A percentile compares a stretch with the other conserved stretches of the same genome.
Evolutionary conservation across 2,329 filamentous ascomycete species (phyloP).

Genomic region (Cercospora canescens): DNA sequence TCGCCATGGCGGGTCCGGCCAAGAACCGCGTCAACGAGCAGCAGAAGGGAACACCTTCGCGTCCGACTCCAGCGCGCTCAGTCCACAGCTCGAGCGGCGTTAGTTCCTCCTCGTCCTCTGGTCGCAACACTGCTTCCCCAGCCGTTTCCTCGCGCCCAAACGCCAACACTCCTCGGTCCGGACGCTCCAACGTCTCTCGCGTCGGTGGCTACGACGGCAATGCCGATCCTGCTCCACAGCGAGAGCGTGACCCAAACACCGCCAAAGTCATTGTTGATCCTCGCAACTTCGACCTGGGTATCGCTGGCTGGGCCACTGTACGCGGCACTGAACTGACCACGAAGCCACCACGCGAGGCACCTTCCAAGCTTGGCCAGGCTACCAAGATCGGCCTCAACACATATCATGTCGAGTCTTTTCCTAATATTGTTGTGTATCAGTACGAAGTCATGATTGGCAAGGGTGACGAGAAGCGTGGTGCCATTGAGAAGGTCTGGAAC

Average conservation of each 20-base stretch:
- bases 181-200: conserved; percentile 9
- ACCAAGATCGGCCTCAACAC: conserved; percentile 64
- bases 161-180: neutral
- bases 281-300: conserved; percentile 26
- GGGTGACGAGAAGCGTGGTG: conserved; percentile 61
- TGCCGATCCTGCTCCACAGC: conserved; percentile 14
- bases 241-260: conserved; percentile 18
- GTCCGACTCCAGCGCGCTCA: neutral
- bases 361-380: conserved; percentile 42
- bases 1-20: conserved; percentile 19
- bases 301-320: conserved; percentile 31
- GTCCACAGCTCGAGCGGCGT: conserved; percentile 9
- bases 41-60: neutral
- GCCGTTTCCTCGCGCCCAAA: conserved; percentile 2
- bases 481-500: conserved; percentile 77
- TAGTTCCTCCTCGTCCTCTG: conserved; percentile 13
- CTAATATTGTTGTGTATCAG: conserved; percentile 67
- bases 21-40: conserved; percentile 20
- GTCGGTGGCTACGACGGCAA: conserved; percentile 23
- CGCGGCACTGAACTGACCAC: conserved; percentile 25
- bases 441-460: conserved; percentile 73
- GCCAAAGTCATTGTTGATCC: conserved; percentile 22
- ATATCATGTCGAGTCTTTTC: conserved; percentile 65
- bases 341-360: conserved; percentile 35
- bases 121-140: conserved; percentile 6